A percentile compares a stretch with the other conserved stretches of the same genome.
phyloP scores from a whole-genome alignment of 2,329 filamentous ascomycete genomes.

The Fusarium euwallaceae region DNA sequence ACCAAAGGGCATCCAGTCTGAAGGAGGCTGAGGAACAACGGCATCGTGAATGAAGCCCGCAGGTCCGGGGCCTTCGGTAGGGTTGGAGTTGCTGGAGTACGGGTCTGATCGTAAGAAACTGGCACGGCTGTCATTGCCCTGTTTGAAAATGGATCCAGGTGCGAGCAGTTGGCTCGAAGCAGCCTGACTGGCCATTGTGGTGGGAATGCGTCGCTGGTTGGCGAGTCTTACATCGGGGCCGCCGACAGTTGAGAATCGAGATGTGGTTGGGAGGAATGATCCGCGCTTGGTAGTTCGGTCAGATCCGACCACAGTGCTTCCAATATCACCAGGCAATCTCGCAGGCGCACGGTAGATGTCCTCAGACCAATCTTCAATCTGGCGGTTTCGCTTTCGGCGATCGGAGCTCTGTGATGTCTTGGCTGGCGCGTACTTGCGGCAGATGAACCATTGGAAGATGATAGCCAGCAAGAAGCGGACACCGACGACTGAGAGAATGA shows the following conservation, averaged over 20 bases:
- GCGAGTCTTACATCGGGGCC: conserved; percentile 72
- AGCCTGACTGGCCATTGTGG: conserved; percentile 94
- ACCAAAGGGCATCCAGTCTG: conserved; percentile 97
- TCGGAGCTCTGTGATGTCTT: conserved; percentile 88
- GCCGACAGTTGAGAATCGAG: conserved; percentile 92
- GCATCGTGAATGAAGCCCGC: conserved; percentile 96
- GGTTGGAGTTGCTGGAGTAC: conserved; percentile 65
- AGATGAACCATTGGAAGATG: conserved; percentile 96
- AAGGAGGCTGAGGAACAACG: conserved; percentile 94
- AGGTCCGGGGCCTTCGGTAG: conserved; percentile 80
- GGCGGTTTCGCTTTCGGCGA: conserved; percentile 85
- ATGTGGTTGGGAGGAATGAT: conserved; percentile 93
- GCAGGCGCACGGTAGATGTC: conserved; percentile 95
- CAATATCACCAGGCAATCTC: conserved; percentile 81
- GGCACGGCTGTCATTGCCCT: conserved; percentile 71
- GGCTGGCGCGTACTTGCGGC: conserved; percentile 83
- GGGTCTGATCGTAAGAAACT: conserved; percentile 75
- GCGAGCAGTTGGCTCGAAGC: conserved; percentile 80
- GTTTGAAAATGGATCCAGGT: conserved; percentile 78
- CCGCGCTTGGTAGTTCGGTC: conserved; percentile 84
- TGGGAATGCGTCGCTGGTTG: conserved; percentile 71
- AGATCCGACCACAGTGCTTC: conserved; percentile 72
- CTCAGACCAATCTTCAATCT: conserved; percentile 98
- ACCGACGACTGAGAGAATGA: conserved; percentile 90
- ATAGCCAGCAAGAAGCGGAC: conserved; percentile 91